phyloP scores from a whole-genome alignment of 2,329 filamentous ascomycete species.

The Fusarium avenaceum region DNA sequence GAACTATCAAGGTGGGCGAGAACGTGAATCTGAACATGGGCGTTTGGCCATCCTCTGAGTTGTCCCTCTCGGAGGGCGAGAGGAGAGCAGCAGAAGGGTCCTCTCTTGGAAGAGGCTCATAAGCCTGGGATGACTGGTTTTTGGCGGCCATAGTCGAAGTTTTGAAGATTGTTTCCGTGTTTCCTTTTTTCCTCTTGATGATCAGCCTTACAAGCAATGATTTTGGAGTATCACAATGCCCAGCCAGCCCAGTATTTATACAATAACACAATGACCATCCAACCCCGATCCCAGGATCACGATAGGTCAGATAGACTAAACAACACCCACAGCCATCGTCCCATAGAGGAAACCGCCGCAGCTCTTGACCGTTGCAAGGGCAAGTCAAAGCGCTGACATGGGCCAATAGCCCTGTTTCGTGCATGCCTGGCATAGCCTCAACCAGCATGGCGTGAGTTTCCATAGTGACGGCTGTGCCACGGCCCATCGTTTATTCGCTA shows the following conservation, averaged over 20 bases:
- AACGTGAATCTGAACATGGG: conserved; percentile 32
- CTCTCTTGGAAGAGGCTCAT: conserved; percentile 37
- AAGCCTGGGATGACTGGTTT: conserved; percentile 19
- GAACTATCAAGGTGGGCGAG: conserved; percentile 35
- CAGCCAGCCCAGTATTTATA: conserved; percentile 30
- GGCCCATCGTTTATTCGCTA: conserved; percentile 22
- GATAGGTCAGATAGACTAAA: not conserved
- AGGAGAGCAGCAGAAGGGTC: conserved; percentile 37
- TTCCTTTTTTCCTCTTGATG: not conserved
- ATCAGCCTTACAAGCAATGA: not conserved
- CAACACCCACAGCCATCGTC: not conserved
- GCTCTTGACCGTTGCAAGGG: not conserved
- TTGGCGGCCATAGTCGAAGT: conserved; percentile 36
- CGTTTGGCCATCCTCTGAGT: conserved; percentile 23
- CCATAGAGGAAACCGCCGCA: conserved; percentile 30
- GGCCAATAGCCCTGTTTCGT: conserved; percentile 20
- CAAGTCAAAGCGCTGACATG: not conserved
- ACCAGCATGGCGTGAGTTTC: conserved; percentile 24
- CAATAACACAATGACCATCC: not conserved
- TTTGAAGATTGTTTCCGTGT: not conserved
- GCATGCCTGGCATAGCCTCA: conserved; percentile 35
- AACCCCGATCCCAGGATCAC: not conserved
- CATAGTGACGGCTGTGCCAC: conserved; percentile 15
- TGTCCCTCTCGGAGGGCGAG: conserved; percentile 17
- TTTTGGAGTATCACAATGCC: not conserved